Base-by-base conservation (phyloP, 176 grass and related monocot species). In the Aegilops bicornis region DNA sequence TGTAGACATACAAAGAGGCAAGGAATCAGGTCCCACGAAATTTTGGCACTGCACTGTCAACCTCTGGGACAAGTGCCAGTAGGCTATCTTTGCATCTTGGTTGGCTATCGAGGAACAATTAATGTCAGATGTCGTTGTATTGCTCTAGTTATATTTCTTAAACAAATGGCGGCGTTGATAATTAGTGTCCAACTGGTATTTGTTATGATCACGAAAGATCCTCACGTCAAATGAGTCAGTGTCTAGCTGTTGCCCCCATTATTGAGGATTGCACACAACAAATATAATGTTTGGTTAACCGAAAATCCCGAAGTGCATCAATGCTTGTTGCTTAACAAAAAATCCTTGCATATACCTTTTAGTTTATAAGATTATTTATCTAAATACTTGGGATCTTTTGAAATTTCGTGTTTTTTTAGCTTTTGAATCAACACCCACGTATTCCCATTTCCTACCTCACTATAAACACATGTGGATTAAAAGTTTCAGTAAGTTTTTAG, bases 71-170 rank as follows among this genome's bases (percentile, higher is more conserved):
- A n/a, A 33, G 15, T 67, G 54, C 20, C 43, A 65, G 58, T 73
- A 22, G 42, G 54, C 58, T 79, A 56, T 56, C 64, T 52, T 72
- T 65, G 54, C 58, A 65, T 40, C 56, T 79, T 77, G 71, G 32
- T 64, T 79, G 13, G 40, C 24, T 86, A 30, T 70, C 48, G 61
- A 76, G 1, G 71, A 64, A 17, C 48, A 82, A 16, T 19, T 63
- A 60, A 65, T 4, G 33, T 23, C 68, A 77, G 35, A 27, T 10
- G n/a, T 8, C 43, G 31, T 3, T 85, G 76, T 80, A 58, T 17
- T 78, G 42, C n/a, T 59, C 15, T 20, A 23, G 0, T 43, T 8
- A 29, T 60, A 8, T 12, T 81, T 85, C 32, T 31, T 48, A 69
- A 48, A 17, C 27, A 8, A 43, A 71, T 64, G 31, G 6, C 30